Evolutionary conservation across 2,329 filamentous ascomycete species (phyloP), one percentile per base, ranked within the genome.

Genomic region (Venturia asperata): DNA sequence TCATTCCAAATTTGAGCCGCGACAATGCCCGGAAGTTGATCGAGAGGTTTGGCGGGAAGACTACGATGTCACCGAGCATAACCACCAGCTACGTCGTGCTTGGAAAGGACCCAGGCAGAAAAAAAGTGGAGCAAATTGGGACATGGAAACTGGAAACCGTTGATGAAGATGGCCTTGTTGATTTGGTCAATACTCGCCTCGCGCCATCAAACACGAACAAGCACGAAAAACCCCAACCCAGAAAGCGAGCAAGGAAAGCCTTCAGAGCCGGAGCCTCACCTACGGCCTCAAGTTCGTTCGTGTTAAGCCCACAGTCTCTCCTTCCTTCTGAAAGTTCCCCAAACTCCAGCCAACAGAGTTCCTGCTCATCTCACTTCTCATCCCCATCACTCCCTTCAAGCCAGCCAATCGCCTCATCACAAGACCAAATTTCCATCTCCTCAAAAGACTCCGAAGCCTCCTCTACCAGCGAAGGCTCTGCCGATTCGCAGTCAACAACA

Each of bases 61-160:
- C 96, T 30, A 96, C 89, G 10, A 81, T 81, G 11, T 87, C 85
- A 6, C 94, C 94, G 21, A 97, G 93, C 73, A 89, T 87, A 72
- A 97, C 96, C 76, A 99, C 94, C 0, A 94, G 84, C 72, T 99
- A 91, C 73, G 92, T 99, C 58, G 90, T 99, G 19, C 83, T 99
- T 3, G 94, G 94, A 55, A 84, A 83, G 34, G 94, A 97, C 74
- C 94, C 94, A 30, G 94, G 94, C 0, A 93, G 94, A 0, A 95
- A 89, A 76, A 99, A 99, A 74, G 81, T 99, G 49, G 81, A 87
- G 69, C 97, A 92, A 70, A 97, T 99, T 70, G 82, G 84, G 66
- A 83, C 91, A 27, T 79, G 89, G 70, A 85, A 85, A 0, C 85
- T 97, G 74, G 97, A 92, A 75, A 95, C 92, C 0, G 97, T 99